phyloP scores from a whole-genome alignment of 352 stramenopile species.

The Pythium sp. region DNA sequence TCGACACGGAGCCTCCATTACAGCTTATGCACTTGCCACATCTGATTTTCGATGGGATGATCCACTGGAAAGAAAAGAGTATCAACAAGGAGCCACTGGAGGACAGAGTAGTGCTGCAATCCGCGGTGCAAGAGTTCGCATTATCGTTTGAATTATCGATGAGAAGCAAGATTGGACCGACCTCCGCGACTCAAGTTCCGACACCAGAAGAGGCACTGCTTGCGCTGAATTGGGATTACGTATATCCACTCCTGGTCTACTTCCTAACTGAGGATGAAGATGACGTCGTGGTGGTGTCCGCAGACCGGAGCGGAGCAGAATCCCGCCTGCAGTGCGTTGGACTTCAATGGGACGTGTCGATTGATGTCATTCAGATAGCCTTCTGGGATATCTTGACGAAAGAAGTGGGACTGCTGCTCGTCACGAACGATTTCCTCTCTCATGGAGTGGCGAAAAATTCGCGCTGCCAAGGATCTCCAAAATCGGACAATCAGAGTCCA shows the following conservation, averaged over 20 bases:
- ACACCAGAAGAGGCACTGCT: conserved; percentile 43
- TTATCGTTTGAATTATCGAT: conserved; percentile 55
- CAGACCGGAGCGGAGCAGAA: not conserved
- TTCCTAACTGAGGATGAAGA: conserved; percentile 45
- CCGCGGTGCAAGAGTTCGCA: conserved; percentile 25
- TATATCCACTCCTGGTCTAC: conserved; percentile 60
- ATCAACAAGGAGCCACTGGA: not conserved
- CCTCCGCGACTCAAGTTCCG: conserved; percentile 34
- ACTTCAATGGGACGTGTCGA: conserved; percentile 62
- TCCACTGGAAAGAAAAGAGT: conserved; percentile 25
- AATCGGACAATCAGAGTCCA: not conserved
- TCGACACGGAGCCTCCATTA: conserved; percentile 5
- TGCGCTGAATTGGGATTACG: conserved; percentile 65
- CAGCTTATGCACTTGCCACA: conserved; percentile 27
- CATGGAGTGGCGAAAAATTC: conserved; percentile 36
- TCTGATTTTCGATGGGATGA: conserved; percentile 23
- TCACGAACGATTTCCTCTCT: conserved; percentile 53
- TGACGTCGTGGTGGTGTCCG: not conserved
- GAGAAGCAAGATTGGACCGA: conserved; percentile 19
- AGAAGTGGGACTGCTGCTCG: conserved; percentile 44
- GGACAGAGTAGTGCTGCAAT: not conserved
- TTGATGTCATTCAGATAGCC: conserved; percentile 52
- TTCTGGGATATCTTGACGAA: conserved; percentile 70
- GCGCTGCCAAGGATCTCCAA: not conserved
- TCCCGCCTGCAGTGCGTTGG: conserved; percentile 34